Percentiles rank a stretch among this genome's conserved stretches.
These are phyloP conservation scores for Alternaria burnsii DNA, from an alignment of 2,329 filamentous ascomycete genomes.

Conservation along the genomic window DNA sequence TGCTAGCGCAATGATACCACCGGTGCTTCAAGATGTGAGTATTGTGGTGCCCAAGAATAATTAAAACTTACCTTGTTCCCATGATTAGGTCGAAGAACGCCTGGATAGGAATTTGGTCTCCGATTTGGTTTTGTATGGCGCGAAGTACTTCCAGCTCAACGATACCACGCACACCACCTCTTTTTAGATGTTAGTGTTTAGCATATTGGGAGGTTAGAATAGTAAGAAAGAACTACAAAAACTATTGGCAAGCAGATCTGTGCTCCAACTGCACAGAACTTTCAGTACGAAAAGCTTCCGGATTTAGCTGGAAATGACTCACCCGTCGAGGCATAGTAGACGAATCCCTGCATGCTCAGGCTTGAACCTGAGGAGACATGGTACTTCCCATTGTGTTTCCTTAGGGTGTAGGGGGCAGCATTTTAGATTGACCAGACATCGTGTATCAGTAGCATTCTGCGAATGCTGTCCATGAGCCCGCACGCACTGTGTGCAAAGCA, in stretches of 20 bases:
- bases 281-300: not conserved
- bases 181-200: not conserved
- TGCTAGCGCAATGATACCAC: constrained; percentile 56
- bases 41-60: not conserved
- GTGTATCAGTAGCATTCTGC: not conserved
- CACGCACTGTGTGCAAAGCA: constrained; percentile 56
- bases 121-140: constrained; percentile 53
- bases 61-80: constrained; percentile 28
- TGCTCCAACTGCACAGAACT: too few relatives aligned
- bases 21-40: constrained; percentile 40
- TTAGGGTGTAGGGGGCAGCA: constrained; percentile 29
- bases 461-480: constrained; percentile 36
- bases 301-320: not conserved
- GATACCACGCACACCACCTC: constrained; percentile 18
- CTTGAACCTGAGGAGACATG: constrained; percentile 30
- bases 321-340: constrained; percentile 19
- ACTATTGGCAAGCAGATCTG: too few relatives aligned
- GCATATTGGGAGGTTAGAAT: too few relatives aligned
- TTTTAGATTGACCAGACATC: not conserved
- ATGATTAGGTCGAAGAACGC: constrained; percentile 60
- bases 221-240: too few relatives aligned
- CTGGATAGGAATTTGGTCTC: constrained; percentile 52
- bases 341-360: constrained; percentile 30
- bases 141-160: constrained; percentile 56
- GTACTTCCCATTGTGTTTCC: constrained; percentile 9